Evolutionary conservation across 1,284 basidiomycete genomes (phyloP).

Genomic region (Leccinum angustisporum): DNA sequence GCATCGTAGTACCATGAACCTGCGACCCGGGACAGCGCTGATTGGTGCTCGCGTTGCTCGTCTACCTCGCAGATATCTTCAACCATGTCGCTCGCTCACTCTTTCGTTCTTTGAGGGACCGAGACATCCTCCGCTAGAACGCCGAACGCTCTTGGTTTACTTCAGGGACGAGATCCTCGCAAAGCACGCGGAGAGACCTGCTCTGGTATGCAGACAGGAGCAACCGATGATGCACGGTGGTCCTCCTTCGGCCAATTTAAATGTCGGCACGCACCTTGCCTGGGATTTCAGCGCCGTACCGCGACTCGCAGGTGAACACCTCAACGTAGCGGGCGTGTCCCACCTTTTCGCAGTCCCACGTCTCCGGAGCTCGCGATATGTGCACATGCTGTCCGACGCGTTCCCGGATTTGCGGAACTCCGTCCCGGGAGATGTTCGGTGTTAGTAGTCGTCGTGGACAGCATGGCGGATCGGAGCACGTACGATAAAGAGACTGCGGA

Average conservation of each 20-base stretch:
- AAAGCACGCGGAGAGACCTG: constrained; percentile 53
- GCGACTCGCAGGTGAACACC: constrained; percentile 50
- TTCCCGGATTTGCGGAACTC: constrained; percentile 59
- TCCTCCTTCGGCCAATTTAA: constrained; percentile 51
- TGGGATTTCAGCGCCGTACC: constrained; percentile 62
- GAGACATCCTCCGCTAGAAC: constrained; percentile 55
- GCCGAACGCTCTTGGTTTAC: constrained; percentile 63
- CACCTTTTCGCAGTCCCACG: constrained; percentile 74
- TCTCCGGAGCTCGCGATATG: constrained; percentile 64
- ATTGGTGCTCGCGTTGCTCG: background rate
- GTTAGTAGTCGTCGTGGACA: constrained; percentile 72
- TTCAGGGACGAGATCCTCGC: constrained; percentile 57
- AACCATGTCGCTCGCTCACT: constrained; percentile 27
- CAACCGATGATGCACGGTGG: constrained; percentile 57
- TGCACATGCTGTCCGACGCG: constrained; percentile 55
- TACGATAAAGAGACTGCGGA: constrained; percentile 44
- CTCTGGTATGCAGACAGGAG: constrained; percentile 68
- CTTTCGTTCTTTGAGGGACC: constrained; percentile 62
- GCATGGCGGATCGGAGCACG: constrained; percentile 42
- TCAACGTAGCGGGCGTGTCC: constrained; percentile 67
- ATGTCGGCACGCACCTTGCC: constrained; percentile 51
- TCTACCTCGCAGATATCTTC: constrained; percentile 2
- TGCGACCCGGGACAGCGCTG: background rate
- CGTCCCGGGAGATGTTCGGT: constrained; percentile 57
- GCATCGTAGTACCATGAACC: constrained; percentile 10